Base-by-base conservation (phyloP, 108 stramenopile species). In the Cyclotella cryptica region DNA sequence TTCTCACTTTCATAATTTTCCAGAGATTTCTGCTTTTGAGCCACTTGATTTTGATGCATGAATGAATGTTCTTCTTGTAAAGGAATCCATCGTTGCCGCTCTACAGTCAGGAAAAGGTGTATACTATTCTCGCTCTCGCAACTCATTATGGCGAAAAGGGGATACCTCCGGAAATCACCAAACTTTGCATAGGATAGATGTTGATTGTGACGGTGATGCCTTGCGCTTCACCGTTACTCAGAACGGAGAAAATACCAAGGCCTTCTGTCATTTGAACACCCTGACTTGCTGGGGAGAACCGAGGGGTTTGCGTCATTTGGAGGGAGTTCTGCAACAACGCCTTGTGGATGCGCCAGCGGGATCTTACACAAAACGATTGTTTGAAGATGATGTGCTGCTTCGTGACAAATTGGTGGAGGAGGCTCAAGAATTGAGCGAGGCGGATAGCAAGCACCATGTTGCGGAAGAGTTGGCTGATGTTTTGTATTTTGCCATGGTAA, bases 201-300 rank as follows among this genome's bases (percentile, higher is more conserved):
- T 96, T 4, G 98, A 99, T 79, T 99, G 98, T 67, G 98, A 99
- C 74, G 90, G 92, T 10, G 98, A 99, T 83, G 98, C 98, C 10
- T 53, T 99, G 22, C 87, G 96, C 10, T 96, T 96, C 70, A 89
- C 85, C 40, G 98, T 99, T 46, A 92, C 88, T 26, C 98, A 99
- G 80, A 63, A 84, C 18, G 97, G 97, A 10, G 88, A 80, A 19
- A 86, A 89, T 60, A 46, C 59, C 27, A 88, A 84, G 10, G 89
- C 88, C 18, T 98, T 98, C 84, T 98, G 98, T 84, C 97, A 99
- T 70, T 74, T 96, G 75, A 75, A 91, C 69, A 96, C 92, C 5
- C 69, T 89, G 42, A 95, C 95, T 19, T 98, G 97, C 81, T 98
- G 98, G 97, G 95, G 93, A 13, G 86, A 84, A 42, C 87, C 96